phyloP scores from a whole-genome alignment of 805 yeast species.

The Pichia exigua region DNA sequence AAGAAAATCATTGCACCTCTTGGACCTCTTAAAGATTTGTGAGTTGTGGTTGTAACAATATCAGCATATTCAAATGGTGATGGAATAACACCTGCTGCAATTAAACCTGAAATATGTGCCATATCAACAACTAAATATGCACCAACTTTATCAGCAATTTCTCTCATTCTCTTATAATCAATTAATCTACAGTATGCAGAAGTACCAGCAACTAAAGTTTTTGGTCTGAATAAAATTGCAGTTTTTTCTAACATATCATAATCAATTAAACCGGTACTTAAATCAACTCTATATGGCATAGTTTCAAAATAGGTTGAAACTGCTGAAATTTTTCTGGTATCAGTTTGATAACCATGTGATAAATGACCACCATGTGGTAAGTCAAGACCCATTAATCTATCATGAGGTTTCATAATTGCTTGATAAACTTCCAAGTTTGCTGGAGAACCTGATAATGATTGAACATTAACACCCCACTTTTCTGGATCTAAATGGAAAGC shows the following conservation, averaged over 20 bases:
- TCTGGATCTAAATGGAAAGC: constrained; percentile 77
- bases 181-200: constrained; percentile 96
- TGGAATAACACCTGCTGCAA: constrained; percentile 92
- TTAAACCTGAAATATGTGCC: constrained; percentile 97
- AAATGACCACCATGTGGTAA: constrained; percentile 98
- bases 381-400: constrained; percentile 95
- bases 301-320: constrained; percentile 96
- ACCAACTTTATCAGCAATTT: constrained; percentile 94
- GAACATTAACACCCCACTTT: constrained; percentile 97
- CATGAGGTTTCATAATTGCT: constrained; percentile 91
- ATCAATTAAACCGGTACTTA: constrained; percentile 89
- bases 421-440: constrained; percentile 96
- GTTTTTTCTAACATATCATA: constrained; percentile 90
- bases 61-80: constrained; percentile 97
- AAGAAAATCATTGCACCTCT: constrained; percentile 99
- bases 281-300: constrained; percentile 94
- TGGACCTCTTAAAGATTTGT: constrained; percentile 98
- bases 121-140: constrained; percentile 94
- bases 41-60: constrained; percentile 97
- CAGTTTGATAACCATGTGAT: constrained; percentile 97
- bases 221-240: constrained; percentile 90
- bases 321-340: constrained; percentile 85
- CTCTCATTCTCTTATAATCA: constrained; percentile 94
- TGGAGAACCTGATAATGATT: constrained; percentile 93
- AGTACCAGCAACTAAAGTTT: constrained; percentile 94